phyloP scores from a whole-genome alignment of 2,329 filamentous ascomycete genomes.

The Monilinia fructicola region DNA sequence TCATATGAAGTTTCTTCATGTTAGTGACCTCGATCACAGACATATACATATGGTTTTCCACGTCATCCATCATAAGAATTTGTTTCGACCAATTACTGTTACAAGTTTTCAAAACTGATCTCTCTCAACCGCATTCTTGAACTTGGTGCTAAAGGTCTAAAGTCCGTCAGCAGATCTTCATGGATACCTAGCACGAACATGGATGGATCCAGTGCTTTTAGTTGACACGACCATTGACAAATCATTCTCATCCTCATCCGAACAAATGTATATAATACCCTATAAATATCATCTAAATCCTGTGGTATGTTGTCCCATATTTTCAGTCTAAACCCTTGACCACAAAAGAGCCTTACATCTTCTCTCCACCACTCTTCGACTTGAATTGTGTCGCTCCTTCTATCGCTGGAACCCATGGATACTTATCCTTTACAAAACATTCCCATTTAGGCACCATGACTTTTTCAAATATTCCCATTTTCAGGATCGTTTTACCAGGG shows the following conservation, averaged over 20 bases:
- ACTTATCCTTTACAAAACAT: slow-evolving; percentile 46
- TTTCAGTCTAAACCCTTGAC: too few relatives aligned
- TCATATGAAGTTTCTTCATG: background rate
- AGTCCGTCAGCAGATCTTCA: background rate
- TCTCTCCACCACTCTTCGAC: slow-evolving; percentile 27
- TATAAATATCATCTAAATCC: too few relatives aligned
- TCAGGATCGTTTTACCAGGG: slow-evolving; percentile 48
- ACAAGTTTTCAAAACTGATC: background rate
- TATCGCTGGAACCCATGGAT: slow-evolving; percentile 42
- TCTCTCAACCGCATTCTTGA: background rate
- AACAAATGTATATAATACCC: too few relatives aligned
- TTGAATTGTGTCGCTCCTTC: slow-evolving; percentile 30
- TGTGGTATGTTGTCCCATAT: too few relatives aligned
- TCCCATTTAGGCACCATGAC: slow-evolving; percentile 50
- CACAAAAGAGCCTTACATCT: background rate
- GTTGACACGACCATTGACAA: too few relatives aligned
- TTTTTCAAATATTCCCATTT: slow-evolving; percentile 51
- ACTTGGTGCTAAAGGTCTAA: background rate
- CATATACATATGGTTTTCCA: too few relatives aligned
- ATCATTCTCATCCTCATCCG: too few relatives aligned
- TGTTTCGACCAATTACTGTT: background rate
- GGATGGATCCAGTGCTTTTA: too few relatives aligned
- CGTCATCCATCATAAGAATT: background rate
- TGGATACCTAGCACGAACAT: background rate
- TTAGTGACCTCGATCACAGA: background rate